phyloP scores from a whole-genome alignment of 306 rosid species.

The Coriaria nepalensis region DNA sequence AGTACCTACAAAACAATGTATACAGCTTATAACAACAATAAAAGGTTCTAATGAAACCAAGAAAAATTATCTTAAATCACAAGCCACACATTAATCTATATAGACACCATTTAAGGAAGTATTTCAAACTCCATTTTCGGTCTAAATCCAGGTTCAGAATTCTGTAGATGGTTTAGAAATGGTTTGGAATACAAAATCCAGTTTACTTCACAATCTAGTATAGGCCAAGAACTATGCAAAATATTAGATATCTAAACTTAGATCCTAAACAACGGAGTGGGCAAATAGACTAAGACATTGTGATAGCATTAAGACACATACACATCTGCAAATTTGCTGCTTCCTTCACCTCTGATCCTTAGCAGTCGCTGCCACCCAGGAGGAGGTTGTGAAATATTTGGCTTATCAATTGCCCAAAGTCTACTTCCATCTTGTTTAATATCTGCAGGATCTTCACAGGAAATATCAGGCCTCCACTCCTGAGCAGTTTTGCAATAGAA shows the following conservation, averaged over 20 bases:
- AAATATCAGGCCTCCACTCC: constrained; percentile 65
- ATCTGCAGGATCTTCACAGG: constrained; percentile 80
- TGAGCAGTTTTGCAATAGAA: constrained; percentile 63
- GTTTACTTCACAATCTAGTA: neutral
- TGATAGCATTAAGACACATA: constrained; percentile 22
- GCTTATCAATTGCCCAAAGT: constrained; percentile 97
- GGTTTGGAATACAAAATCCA: too few relatives aligned
- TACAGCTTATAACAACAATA: constrained; percentile 3
- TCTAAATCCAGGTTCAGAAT: too few relatives aligned
- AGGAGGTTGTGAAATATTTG: constrained; percentile 81
- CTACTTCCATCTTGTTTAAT: constrained; percentile 77
- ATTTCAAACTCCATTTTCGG: too few relatives aligned
- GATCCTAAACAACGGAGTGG: neutral
- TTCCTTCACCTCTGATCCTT: constrained; percentile 80
- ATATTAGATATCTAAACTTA: too few relatives aligned
- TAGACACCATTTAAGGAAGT: too few relatives aligned
- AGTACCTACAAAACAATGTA: constrained; percentile 31
- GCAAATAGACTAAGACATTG: neutral
- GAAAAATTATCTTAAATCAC: neutral
- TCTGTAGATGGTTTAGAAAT: too few relatives aligned
- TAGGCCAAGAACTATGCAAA: neutral
- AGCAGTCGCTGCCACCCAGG: constrained; percentile 80
- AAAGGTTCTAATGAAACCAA: neutral
- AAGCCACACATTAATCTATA: neutral
- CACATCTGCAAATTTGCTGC: constrained; percentile 85